Evolutionary conservation across 2,329 filamentous ascomycete species (phyloP), one percentile per base, ranked within the genome.

Genomic region (Akanthomyces dipterigenus): DNA sequence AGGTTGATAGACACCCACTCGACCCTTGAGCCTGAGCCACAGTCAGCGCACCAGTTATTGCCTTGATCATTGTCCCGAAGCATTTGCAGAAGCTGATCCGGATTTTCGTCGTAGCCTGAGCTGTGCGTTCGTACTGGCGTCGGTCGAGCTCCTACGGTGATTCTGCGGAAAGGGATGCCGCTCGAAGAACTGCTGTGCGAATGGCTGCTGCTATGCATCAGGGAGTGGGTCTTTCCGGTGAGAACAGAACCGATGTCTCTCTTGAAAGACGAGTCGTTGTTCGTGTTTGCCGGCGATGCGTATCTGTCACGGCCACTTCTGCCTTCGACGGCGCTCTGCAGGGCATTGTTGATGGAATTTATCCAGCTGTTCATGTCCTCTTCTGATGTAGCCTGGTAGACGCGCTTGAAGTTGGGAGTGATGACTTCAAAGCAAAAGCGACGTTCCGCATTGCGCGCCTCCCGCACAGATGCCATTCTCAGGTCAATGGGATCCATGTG

Each of bases 1-100:
- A 99, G 82, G 69, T 99, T 99, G 76, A 99, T 96, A 0, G 95
- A 98, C 31, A 98, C 95, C 95, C 95, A 99, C 74, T 99, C 95
- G 24, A 96, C 93, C 77, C 97, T 98, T 70, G 87, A 85, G 38
- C 89, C 88, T 8, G 92, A 96, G 12, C 91, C 90, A 71, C 95
- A 99, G 73, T 99, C 95, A 18, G 95, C 95, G 72, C 95, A 99
- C 83, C 89, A 90, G 67, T 86, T 88, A 74, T 99, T 99, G 45
- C 91, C 93, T 69, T 96, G 89, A 70, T 99, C 95, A 55, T 89
- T 90, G 62, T 96, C 90, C 55, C 93, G 88, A 46, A 99, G 85
- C 71, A 89, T 87, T 71, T 96, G 91, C 5, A 99, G 82, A 9
- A 99, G 80, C 72, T 88, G 93, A 64, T 93, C 90, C 0, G 92